A percentile compares a stretch with the other conserved stretches of the same genome.
phyloP scores from a whole-genome alignment of 495 filamentous ascomycete species.

The Terfezia boudieri region DNA sequence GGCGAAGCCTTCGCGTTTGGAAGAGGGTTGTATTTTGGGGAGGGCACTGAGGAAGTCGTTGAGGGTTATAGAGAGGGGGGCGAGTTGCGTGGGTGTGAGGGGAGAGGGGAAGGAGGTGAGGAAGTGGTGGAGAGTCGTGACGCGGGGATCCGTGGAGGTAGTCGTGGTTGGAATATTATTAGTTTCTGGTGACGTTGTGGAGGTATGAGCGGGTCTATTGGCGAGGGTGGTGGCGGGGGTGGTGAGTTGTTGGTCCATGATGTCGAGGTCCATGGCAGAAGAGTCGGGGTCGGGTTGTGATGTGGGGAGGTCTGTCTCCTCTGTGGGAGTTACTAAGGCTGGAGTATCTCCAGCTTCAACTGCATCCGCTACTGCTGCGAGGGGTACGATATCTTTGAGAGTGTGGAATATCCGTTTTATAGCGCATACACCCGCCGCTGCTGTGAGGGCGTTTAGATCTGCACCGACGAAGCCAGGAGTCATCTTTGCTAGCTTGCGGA shows the following conservation, averaged over 20 bases:
- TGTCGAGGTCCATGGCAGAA: neutral
- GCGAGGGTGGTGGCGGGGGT: neutral
- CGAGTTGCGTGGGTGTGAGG: slow-evolving; percentile 12
- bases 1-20: slow-evolving; percentile 88
- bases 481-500: slow-evolving; percentile 55
- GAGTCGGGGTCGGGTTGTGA: neutral
- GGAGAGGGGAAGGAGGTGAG: slow-evolving; percentile 24
- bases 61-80: slow-evolving; percentile 15
- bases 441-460: slow-evolving; percentile 69
- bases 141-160: neutral
- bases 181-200: neutral
- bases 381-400: slow-evolving; percentile 13
- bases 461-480: slow-evolving; percentile 85
- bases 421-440: slow-evolving; percentile 43
- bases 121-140: slow-evolving; percentile 17
- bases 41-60: slow-evolving; percentile 56
- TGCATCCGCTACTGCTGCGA: slow-evolving; percentile 15
- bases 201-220: neutral
- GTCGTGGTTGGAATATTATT: neutral
- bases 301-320: neutral
- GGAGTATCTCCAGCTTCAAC: neutral
- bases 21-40: slow-evolving; percentile 71
- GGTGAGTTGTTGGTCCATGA: slow-evolving; percentile 1
- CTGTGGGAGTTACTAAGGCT: neutral
- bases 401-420: slow-evolving; percentile 35